Percentiles rank a stretch among this genome's conserved stretches.
Evolutionary conservation across 176 grass and related monocot genomes (phyloP).

Genomic region (Bromus sterilis): DNA sequence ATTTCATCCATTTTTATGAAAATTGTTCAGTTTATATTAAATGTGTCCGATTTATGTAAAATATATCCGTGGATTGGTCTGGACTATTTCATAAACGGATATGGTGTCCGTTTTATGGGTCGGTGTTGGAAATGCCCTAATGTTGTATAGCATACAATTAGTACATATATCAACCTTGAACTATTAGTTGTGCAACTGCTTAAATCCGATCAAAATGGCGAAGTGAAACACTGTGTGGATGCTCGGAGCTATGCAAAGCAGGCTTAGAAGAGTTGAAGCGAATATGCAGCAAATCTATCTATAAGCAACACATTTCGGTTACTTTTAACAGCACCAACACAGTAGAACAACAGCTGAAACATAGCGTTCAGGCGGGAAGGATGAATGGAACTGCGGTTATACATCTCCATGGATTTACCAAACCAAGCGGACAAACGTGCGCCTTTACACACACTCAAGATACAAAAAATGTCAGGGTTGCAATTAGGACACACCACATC

Average conservation of each 20-base stretch:
- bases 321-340: not conserved
- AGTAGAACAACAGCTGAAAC: not conserved
- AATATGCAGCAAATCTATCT: not conserved
- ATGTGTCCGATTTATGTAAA: no score
- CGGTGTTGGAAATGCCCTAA: no score
- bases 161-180: not conserved
- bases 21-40: no score
- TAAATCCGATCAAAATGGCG: not conserved
- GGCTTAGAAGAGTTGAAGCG: not conserved
- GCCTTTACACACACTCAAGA: not conserved
- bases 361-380: not conserved
- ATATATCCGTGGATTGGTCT: no score
- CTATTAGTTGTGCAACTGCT: not conserved
- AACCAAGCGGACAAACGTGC: not conserved
- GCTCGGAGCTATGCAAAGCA: not conserved
- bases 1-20: no score
- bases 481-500: not conserved
- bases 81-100: no score
- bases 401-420: not conserved
- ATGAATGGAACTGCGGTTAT: not conserved
- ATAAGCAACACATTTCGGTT: not conserved
- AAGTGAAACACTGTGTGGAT: not conserved
- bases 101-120: no score
- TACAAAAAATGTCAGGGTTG: conserved; percentile 12
- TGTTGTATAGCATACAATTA: not conserved